A percentile compares a stretch with the other conserved stretches of the same genome.
Conservation (phyloP, 768 basidiomycete genomes). For the Calocybe indica region DNA sequence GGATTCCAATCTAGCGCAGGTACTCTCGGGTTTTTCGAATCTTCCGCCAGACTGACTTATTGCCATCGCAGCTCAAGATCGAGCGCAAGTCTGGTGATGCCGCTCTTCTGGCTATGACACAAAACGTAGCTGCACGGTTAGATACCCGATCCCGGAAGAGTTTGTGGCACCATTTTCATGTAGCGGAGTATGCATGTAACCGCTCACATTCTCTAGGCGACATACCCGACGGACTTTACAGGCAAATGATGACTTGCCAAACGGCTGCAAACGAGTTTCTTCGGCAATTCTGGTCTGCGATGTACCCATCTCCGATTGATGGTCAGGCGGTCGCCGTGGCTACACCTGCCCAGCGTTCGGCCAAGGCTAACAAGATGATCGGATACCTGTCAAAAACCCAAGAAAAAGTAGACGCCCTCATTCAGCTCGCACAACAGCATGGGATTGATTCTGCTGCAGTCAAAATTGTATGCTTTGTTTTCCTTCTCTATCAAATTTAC, state of each 20-base stretch:
- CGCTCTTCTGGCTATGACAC: constrained; percentile 70
- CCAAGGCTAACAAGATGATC: constrained; percentile 85
- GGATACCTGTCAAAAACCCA: constrained; percentile 73
- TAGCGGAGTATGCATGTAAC: neutral
- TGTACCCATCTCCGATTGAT: constrained; percentile 70
- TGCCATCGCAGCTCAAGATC: constrained; percentile 36
- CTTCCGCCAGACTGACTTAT: neutral
- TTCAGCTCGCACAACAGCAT: constrained; percentile 51
- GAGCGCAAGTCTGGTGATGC: constrained; percentile 64
- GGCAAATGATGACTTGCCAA: constrained; percentile 85
- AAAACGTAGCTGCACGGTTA: constrained; percentile 68
- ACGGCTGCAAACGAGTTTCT: constrained; percentile 94
- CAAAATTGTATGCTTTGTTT: constrained; percentile 46
- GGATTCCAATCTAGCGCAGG: constrained; percentile 53
- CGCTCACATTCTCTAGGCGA: constrained; percentile 43
- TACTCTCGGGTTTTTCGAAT: constrained; percentile 18
- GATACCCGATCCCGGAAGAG: constrained; percentile 64
- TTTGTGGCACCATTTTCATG: constrained; percentile 22
- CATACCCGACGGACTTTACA: constrained; percentile 72
- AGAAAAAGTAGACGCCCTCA: constrained; percentile 78
- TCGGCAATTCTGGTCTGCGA: constrained; percentile 90
- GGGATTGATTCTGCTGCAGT: constrained; percentile 60
- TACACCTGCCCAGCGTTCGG: constrained; percentile 63
- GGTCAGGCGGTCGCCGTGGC: constrained; percentile 39
- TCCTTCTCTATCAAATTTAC: neutral